These are phyloP conservation scores for Ilyonectria sp. DNA, from an alignment of 2,329 filamentous ascomycete species.

Conservation along the genomic window DNA sequence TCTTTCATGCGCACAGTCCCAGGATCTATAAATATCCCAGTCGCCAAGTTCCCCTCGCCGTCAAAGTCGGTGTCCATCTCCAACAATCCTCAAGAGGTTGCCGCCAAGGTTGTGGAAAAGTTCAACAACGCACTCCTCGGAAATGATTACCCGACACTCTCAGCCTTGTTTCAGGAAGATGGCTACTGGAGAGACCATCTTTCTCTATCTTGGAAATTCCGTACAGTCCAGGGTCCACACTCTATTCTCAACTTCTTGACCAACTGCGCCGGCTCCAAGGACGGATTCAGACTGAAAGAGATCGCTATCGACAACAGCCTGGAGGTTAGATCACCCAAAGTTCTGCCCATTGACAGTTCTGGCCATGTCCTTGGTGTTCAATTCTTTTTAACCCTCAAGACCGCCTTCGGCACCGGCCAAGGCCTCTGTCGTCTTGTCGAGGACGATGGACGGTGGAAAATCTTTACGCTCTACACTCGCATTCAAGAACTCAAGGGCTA, in stretches of 20 bases:
- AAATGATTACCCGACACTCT: conserved; percentile 52
- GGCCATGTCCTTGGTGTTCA: conserved; percentile 66
- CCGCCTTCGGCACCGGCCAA: conserved; percentile 66
- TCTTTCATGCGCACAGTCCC: neutral
- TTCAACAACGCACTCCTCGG: conserved; percentile 59
- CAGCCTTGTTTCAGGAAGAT: conserved; percentile 50
- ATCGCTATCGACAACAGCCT: conserved; percentile 60
- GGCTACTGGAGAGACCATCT: conserved; percentile 74
- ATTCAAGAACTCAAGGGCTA: conserved; percentile 68
- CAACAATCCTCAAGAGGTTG: neutral
- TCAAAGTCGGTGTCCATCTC: neutral
- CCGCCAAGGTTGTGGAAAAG: conserved; percentile 39
- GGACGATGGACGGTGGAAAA: conserved; percentile 65
- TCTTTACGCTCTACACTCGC: conserved; percentile 74
- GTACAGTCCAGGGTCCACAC: conserved; percentile 60
- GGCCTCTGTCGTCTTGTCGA: conserved; percentile 69
- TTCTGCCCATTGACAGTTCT: conserved; percentile 62
- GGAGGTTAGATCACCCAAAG: conserved; percentile 58
- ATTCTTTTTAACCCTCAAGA: conserved; percentile 68
- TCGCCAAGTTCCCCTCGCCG: neutral
- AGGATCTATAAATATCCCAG: neutral
- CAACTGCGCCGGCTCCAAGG: conserved; percentile 50
- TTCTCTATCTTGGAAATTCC: conserved; percentile 69
- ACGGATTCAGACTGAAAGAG: conserved; percentile 55
- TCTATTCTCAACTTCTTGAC: conserved; percentile 58